Evolutionary conservation across 495 filamentous ascomycete genomes (phyloP).

Genomic region (Podospora tetraspora): DNA sequence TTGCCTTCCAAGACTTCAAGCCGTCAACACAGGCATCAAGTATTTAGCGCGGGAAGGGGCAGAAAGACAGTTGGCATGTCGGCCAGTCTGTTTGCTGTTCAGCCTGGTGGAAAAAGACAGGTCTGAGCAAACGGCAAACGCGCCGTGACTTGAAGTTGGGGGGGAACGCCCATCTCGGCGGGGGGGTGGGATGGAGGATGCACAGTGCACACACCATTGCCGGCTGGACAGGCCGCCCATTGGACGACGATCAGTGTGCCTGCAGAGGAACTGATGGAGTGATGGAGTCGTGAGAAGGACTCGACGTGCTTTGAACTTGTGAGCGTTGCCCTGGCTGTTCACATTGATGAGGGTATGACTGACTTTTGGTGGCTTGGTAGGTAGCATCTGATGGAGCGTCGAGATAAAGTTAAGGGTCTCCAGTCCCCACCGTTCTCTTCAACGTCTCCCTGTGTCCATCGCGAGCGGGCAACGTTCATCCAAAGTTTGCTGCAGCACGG

Average conservation of each 20-base stretch:
- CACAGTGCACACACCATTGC: constrained; percentile 4
- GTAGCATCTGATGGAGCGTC: not conserved
- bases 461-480: constrained; percentile 8
- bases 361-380: constrained; percentile 7
- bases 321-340: not conserved
- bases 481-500: constrained; percentile 4
- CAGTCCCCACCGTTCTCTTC: constrained; percentile 1
- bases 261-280: constrained; percentile 6
- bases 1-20: not conserved
- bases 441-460: not conserved
- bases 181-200: not conserved
- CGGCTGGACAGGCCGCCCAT: constrained; percentile 2
- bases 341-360: not conserved
- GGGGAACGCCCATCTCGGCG: not conserved
- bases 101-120: not conserved
- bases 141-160: constrained; percentile 3
- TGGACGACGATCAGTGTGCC: constrained; percentile 11
- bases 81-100: not conserved
- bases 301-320: not conserved
- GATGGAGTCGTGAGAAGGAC: not conserved
- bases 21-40: not conserved
- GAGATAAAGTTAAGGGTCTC: not conserved
- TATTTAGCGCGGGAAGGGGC: too few relatives aligned
- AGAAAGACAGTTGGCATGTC: too few relatives aligned
- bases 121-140: not conserved